Evolutionary conservation across 805 yeast species (phyloP).

Genomic region (Myxozyma geophila): DNA sequence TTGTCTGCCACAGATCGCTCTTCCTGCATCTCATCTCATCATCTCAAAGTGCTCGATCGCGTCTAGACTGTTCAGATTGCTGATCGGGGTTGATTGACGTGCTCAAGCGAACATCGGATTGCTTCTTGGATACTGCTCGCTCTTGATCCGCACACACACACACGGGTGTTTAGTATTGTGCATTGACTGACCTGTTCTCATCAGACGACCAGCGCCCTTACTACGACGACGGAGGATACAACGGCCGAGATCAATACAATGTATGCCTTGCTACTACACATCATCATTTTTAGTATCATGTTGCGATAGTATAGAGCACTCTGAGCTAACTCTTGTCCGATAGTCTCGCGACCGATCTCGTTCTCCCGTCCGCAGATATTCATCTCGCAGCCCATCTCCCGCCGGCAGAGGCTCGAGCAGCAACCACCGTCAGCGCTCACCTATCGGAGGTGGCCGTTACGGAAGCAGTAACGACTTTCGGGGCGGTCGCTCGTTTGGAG

Average conservation of each 20-base stretch:
- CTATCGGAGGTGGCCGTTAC: conserved; percentile 7
- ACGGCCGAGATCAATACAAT: conserved; percentile 17
- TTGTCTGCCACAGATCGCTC: too few relatives aligned
- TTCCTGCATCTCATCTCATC: too few relatives aligned
- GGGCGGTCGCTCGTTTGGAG: conserved; percentile 7
- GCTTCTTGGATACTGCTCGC: too few relatives aligned
- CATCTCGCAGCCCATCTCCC: conserved; percentile 23
- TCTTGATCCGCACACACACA: too few relatives aligned
- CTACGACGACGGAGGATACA: conserved; percentile 23
- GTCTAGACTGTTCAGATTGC: too few relatives aligned
- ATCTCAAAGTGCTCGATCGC: too few relatives aligned
- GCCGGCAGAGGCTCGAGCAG: conserved; percentile 3
- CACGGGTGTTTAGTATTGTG: too few relatives aligned
- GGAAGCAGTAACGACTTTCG: not conserved
- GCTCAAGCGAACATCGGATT: too few relatives aligned
- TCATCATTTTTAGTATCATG: too few relatives aligned
- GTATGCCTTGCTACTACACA: not conserved
- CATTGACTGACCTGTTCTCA: not conserved
- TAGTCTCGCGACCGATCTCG: conserved; percentile 26
- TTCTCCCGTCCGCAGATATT: conserved; percentile 20
- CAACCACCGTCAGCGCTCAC: conserved; percentile 25
- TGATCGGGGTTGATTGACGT: too few relatives aligned
- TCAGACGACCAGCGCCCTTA: conserved; percentile 22
- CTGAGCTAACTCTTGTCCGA: not conserved
- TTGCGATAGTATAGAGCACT: not conserved